phyloP scores from a whole-genome alignment of 495 filamentous ascomycete genomes.

The Hypoxylon rickii region DNA sequence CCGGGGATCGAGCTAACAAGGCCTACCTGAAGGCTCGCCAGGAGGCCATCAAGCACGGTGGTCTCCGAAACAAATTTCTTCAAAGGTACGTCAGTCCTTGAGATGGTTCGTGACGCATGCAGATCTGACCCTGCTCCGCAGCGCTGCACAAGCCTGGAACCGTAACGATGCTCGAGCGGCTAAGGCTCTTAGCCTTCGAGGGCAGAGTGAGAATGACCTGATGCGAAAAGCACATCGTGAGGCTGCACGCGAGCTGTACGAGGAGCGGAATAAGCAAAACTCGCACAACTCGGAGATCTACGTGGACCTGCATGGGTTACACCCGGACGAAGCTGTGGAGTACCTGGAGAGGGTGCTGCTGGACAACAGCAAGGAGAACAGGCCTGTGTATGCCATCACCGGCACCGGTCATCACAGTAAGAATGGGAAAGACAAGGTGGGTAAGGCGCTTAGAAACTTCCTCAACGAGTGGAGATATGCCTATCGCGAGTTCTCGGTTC shows the following conservation, averaged over 20 bases:
- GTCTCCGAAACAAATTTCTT: conserved; percentile 93
- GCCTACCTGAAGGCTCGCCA: conserved; percentile 91
- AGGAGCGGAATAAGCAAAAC: conserved; percentile 85
- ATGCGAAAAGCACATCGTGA: conserved; percentile 98
- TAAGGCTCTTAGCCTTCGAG: conserved; percentile 90
- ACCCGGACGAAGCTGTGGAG: conserved; percentile 95
- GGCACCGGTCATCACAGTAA: conserved; percentile 98
- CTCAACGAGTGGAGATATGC: conserved; percentile 95
- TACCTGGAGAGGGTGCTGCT: conserved; percentile 87
- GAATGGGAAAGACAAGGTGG: conserved; percentile 98
- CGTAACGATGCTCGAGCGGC: conserved; percentile 95
- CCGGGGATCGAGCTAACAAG: conserved; percentile 86
- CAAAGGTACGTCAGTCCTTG: conserved; percentile 68
- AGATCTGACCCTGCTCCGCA: conserved; percentile 45
- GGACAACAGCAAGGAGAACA: conserved; percentile 72
- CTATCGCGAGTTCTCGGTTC: conserved; percentile 94
- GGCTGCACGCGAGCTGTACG: conserved; percentile 88
- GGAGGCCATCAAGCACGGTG: conserved; percentile 95
- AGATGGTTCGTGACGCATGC: not conserved
- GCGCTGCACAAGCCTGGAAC: conserved; percentile 99
- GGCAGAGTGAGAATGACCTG: conserved; percentile 92
- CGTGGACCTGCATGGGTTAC: conserved; percentile 93
- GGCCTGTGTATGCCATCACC: conserved; percentile 92
- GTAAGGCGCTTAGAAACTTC: conserved; percentile 88
- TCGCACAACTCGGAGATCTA: conserved; percentile 72